Percentiles rank a stretch among this genome's conserved stretches.
Evolutionary conservation across 768 basidiomycete genomes (phyloP).

Genomic region (Fomitopsis serialis): DNA sequence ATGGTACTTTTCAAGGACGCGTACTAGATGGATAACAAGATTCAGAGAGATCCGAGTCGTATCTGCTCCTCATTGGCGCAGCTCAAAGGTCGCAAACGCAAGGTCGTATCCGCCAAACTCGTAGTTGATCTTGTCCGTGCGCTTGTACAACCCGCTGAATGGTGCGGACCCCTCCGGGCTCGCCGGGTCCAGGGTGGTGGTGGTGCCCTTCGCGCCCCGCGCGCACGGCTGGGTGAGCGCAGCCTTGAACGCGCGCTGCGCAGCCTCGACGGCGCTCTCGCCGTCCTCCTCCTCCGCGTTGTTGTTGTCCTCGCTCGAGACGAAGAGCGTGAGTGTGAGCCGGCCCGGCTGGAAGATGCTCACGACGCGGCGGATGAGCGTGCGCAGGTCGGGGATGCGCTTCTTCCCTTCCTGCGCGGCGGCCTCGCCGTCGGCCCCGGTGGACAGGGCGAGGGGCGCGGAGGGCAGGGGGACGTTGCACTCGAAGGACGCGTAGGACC

Average conservation of each 20-base stretch:
- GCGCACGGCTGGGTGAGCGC: slow-evolving; percentile 42
- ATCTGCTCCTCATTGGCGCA: slow-evolving; percentile 22
- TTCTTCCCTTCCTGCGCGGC: slow-evolving; percentile 26
- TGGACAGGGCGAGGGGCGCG: slow-evolving; percentile 19
- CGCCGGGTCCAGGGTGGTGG: background rate
- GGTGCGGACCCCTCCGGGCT: slow-evolving; percentile 8
- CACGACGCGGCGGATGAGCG: slow-evolving; percentile 84
- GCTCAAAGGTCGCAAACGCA: slow-evolving; percentile 84
- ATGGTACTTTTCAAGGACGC: no score
- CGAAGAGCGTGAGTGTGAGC: slow-evolving; percentile 85
- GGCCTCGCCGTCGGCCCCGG: slow-evolving; percentile 8
- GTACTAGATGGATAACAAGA: no score
- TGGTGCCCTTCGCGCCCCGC: slow-evolving; percentile 4
- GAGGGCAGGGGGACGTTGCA: slow-evolving; percentile 81
- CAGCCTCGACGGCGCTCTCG: slow-evolving; percentile 59
- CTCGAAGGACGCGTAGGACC: slow-evolving; percentile 98
- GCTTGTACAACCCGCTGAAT: slow-evolving; percentile 46
- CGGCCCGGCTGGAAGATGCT: slow-evolving; percentile 88
- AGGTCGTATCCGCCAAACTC: slow-evolving; percentile 92
- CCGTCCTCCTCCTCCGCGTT: slow-evolving; percentile 40
- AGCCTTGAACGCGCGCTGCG: slow-evolving; percentile 65
- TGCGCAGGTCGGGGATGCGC: slow-evolving; percentile 67
- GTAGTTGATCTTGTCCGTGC: slow-evolving; percentile 98
- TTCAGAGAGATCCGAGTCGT: background rate
- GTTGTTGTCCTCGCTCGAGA: slow-evolving; percentile 57